Evolutionary conservation across 225 moss, liverwort and hornwort species (phyloP), one percentile per base, ranked within the genome.

Genomic region (Physcomitrium patens): DNA sequence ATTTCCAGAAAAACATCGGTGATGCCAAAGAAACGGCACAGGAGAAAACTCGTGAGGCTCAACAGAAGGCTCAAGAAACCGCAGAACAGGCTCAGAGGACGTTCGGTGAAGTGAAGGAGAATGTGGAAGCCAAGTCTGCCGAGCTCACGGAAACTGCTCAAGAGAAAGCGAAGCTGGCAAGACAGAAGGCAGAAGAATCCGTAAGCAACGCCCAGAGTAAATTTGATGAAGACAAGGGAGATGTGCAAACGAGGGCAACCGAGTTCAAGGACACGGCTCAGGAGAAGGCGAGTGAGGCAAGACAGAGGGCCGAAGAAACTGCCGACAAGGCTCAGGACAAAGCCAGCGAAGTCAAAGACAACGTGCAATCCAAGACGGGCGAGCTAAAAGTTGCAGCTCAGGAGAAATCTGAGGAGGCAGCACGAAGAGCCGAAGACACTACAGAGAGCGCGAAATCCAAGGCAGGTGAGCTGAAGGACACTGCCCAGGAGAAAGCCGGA

Each of bases 1-100:
- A 54, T 14, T 76, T 88, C 13, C 85, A 85, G 66, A 88, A 78
- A 26, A 87, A 77, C 20, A 52, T 17, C 6, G 69, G 77, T 12
- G 80, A 80, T 11, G 2, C 74, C 12, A 77, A 78, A 71, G 75
- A 56, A 11, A 87, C 64, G 11, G 77, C 77, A 7, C 73, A 80
- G 65, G 74, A 79, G 67, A 88, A 80, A 62, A 68, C 72, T 5
- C 68, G 45, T 18, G 82, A 69, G 60, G 78, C 60, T 0, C 76
- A 71, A 44, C 49, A 75, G 60, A 73, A 73, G 53, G 77, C 74
- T 22, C 70, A 43, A 47, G 75, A 78, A 47, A 73, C 56, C 5
- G 80, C 76, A n/a, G 76, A 80, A 11, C 67, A 73, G 72, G 84
- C 87, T 19, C 76, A 84, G 67, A 77, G 3, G 0, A 20, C 52